Base-by-base conservation (phyloP, 768 basidiomycete genomes). In the Sarcodon sp. region DNA sequence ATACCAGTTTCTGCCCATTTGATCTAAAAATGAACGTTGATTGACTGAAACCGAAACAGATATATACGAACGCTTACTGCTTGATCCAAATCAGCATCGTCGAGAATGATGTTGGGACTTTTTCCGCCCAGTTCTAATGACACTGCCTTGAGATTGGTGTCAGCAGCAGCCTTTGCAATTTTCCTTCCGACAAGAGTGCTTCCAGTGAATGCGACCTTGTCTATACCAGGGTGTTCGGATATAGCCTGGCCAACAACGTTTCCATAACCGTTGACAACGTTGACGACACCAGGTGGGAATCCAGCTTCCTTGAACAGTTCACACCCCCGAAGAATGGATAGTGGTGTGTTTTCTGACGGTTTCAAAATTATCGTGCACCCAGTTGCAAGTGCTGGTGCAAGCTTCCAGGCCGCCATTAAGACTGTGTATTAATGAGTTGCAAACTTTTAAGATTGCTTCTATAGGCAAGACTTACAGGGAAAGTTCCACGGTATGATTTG, bases 401-500 rank as follows among this genome's bases (percentile, higher is more conserved):
- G 54, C 63, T 90, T 87, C 83, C 83, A 86, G 3, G 73, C 59
- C 50, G 81, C 64, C 78, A 89, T 84, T 44, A 73, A 59, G 47
- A 78, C 69, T 6, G 11, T 38, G n/a, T 6, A 50, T 27, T 9
- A 37, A 18, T 15, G 35, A 11, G 32, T 13, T 9, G 33, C 8
- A 34, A 6, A 6, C 35, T 50, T 12, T 13, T 36, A 41, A 1
- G 15, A 6, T 10, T 33, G 2, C 32, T 15, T 9, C 12, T 55
- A 64, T 43, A 49, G 82, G 85, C 83, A 86, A 85, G 86, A 87
- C 54, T 73, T 78, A 62, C 89, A 88, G 6, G 86, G 89, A 56
- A 88, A 94, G 60, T 93, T 94, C 90, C 89, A 92, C 6, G 90
- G 89, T 54, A 91, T 89, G 55, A 83, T 87, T 58, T 38, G 36